These are phyloP conservation scores for Suillus clintonianus DNA, from an alignment of 768 basidiomycete genomes.

Conservation along the genomic window DNA sequence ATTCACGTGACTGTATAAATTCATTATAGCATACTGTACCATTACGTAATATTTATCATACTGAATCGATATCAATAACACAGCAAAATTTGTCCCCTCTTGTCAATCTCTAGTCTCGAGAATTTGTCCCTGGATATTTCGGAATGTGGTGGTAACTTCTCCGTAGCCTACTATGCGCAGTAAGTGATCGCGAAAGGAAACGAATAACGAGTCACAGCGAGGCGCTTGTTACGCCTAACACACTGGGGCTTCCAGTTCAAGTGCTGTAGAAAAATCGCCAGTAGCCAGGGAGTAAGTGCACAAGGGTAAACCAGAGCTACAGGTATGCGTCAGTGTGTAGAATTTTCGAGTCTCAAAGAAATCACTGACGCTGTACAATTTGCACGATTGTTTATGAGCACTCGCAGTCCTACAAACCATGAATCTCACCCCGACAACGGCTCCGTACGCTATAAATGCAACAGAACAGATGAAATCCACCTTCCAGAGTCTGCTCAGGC, in stretches of 20 bases:
- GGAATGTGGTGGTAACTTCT: too few species aligned
- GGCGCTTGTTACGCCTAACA: too few species aligned
- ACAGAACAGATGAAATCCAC: background rate
- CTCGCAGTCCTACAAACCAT: background rate
- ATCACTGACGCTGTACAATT: constrained; percentile 6
- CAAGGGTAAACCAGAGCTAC: constrained; percentile 7
- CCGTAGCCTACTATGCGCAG: too few species aligned
- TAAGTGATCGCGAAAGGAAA: too few species aligned
- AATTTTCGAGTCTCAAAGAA: background rate
- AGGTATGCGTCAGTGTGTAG: background rate
- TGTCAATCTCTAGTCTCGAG: too few species aligned
- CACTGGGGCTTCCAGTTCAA: background rate
- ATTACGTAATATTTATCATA: too few species aligned
- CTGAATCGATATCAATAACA: too few species aligned
- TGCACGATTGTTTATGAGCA: constrained; percentile 2
- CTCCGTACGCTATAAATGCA: background rate
- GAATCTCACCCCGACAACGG: constrained; percentile 3
- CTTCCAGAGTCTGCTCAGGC: constrained; percentile 5
- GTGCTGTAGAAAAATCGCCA: constrained; percentile 7
- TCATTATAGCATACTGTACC: too few species aligned
- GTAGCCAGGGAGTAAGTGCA: constrained; percentile 9
- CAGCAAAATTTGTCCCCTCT: too few species aligned
- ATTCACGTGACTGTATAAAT: background rate
- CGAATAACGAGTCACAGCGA: too few species aligned
- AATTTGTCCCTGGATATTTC: too few species aligned